phyloP scores from a whole-genome alignment of 176 grass and related monocot genomes.

The Secale cereale region DNA sequence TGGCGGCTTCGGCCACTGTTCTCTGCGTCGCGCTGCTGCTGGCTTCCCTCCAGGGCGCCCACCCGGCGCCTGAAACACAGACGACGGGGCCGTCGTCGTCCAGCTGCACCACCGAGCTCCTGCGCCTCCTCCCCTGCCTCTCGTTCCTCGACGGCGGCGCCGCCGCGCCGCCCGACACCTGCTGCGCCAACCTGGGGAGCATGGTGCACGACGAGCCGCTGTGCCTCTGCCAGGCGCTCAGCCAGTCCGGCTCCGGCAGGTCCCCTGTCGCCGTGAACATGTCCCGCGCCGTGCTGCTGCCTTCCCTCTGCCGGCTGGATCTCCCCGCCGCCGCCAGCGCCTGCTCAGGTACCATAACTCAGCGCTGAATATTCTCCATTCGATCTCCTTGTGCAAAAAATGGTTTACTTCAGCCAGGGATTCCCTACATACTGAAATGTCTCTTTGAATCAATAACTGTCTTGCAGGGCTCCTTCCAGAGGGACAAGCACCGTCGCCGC shows the following conservation, averaged over 20 bases:
- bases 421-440: not conserved
- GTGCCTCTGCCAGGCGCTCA: slow-evolving; percentile 72
- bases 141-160: slow-evolving; percentile 38
- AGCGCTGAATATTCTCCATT: too few species aligned
- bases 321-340: slow-evolving; percentile 26
- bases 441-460: not conserved
- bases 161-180: slow-evolving; percentile 47
- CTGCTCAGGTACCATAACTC: slow-evolving; percentile 43
- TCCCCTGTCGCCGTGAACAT: slow-evolving; percentile 58
- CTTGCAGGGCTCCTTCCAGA: slow-evolving; percentile 24
- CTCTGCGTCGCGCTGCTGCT: slow-evolving; percentile 11
- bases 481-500: slow-evolving; percentile 18
- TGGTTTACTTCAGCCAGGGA: not conserved
- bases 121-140: slow-evolving; percentile 64
- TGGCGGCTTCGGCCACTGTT: not conserved
- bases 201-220: slow-evolving; percentile 58
- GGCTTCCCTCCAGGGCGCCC: not conserved
- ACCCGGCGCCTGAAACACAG: not conserved
- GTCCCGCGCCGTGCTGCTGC: slow-evolving; percentile 50
- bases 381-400: not conserved
- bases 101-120: slow-evolving; percentile 39
- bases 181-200: slow-evolving; percentile 65
- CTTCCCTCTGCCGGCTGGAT: slow-evolving; percentile 64
- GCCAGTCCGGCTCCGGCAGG: slow-evolving; percentile 33
- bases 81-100: not conserved